phyloP scores from a whole-genome alignment of 164 flowering plant genomes.

The Annona cherimola region DNA sequence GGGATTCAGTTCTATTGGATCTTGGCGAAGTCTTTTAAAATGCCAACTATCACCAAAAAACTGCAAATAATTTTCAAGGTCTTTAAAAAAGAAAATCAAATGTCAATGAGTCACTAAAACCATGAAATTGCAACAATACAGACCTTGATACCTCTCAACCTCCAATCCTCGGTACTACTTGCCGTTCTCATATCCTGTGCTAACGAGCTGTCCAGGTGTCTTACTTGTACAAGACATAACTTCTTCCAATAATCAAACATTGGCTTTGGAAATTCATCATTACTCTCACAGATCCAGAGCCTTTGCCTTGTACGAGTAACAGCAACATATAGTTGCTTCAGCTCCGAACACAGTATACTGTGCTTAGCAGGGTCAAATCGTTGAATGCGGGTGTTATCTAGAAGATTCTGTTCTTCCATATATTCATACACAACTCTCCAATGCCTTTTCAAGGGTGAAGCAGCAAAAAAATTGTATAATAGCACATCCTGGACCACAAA shows the following conservation, averaged over 20 bases:
- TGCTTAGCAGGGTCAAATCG: constrained; percentile 46
- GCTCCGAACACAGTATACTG: constrained; percentile 64
- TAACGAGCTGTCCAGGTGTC: constrained; percentile 48
- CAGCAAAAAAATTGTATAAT: constrained; percentile 66
- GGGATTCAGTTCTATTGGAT: no score
- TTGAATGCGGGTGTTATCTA: constrained; percentile 37
- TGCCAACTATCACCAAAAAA: no score
- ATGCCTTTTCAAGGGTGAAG: constrained; percentile 56
- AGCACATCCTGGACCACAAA: constrained; percentile 57
- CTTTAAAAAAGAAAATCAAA: neutral
- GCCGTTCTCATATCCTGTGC: constrained; percentile 56
- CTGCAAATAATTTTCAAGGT: no score
- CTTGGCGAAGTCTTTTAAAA: no score
- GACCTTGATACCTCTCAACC: constrained; percentile 60
- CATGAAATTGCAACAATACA: neutral
- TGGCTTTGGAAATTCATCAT: constrained; percentile 44
- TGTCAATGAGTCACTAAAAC: neutral
- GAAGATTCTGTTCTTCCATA: constrained; percentile 45
- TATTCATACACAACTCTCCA: constrained; percentile 74
- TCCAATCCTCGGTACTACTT: constrained; percentile 74
- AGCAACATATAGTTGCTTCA: constrained; percentile 82
- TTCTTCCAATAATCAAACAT: constrained; percentile 77
- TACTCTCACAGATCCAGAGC: constrained; percentile 73
- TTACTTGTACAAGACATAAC: constrained; percentile 41
- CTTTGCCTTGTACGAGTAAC: constrained; percentile 82